Evolutionary conservation across 148 eudicot genomes (phyloP).

Genomic region (Silene conica): DNA sequence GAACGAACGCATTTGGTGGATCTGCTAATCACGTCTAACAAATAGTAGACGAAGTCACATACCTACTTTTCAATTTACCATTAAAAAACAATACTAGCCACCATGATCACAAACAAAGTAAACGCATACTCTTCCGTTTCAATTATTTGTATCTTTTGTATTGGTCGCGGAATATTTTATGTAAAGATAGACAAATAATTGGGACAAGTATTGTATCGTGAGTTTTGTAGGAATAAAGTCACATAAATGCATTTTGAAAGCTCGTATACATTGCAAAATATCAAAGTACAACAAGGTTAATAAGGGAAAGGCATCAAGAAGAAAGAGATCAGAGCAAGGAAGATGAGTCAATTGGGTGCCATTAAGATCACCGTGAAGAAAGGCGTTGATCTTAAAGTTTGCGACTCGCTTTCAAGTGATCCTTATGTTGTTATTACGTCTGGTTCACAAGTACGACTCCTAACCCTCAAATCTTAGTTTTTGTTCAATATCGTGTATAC

Average conservation of each 20-base stretch:
- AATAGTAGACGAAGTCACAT: neutral
- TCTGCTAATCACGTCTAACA: neutral
- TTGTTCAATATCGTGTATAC: too few species aligned
- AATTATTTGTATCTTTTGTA: too few species aligned
- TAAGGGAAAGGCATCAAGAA: neutral
- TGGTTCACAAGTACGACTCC: constrained; percentile 23
- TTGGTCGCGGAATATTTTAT: too few species aligned
- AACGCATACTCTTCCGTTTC: too few species aligned
- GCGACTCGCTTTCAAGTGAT: constrained; percentile 28
- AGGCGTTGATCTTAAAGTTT: constrained; percentile 28
- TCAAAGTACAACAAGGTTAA: neutral
- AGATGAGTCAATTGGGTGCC: constrained; percentile 25
- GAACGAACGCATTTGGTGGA: neutral
- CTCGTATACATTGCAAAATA: too few species aligned
- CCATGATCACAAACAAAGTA: neutral
- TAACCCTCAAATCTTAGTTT: too few species aligned
- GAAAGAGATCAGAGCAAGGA: neutral
- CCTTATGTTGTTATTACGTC: constrained; percentile 20
- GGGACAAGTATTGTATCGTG: too few species aligned
- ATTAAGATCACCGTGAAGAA: constrained; percentile 29
- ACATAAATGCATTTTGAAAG: neutral
- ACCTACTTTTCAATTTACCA: neutral
- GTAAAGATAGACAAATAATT: neutral
- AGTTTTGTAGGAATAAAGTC: too few species aligned
- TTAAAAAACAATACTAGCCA: too few species aligned